Evolutionary conservation across 768 basidiomycete species (phyloP).

Genomic region (Phaeolepiota aurea): DNA sequence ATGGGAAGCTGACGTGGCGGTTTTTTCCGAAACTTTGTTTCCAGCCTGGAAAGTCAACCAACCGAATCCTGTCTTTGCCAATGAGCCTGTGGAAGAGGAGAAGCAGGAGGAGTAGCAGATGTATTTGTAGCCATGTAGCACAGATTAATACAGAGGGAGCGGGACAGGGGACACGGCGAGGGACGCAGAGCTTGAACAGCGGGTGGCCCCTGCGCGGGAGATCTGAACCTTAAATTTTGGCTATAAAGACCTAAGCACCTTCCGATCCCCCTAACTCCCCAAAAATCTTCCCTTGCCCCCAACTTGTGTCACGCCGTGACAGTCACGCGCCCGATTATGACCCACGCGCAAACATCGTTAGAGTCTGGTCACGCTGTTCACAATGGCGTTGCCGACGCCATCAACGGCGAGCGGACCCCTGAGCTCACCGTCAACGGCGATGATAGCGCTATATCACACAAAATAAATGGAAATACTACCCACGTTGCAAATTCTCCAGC

Average conservation of each 20-base stretch:
- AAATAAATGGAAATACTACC: conserved; percentile 20
- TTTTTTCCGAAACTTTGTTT: conserved; percentile 42
- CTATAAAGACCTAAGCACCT: conserved; percentile 76
- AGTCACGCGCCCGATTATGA: conserved; percentile 67
- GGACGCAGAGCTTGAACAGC: conserved; percentile 9
- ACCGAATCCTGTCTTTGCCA: conserved; percentile 78
- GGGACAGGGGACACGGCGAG: conserved; percentile 22
- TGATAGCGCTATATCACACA: conserved; percentile 23
- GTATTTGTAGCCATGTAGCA: conserved; percentile 8
- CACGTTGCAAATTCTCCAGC: conserved; percentile 28
- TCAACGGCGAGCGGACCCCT: conserved; percentile 17
- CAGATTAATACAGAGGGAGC: conserved; percentile 13
- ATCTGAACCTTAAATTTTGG: conserved; percentile 79
- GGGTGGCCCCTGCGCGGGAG: conserved; percentile 70
- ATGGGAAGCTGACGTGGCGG: conserved; percentile 57
- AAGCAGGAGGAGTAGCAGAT: conserved; percentile 30
- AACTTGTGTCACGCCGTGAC: conserved; percentile 57
- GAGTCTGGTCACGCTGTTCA: conserved; percentile 26
- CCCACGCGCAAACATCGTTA: conserved; percentile 34
- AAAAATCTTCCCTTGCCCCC: conserved; percentile 60
- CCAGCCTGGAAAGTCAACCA: conserved; percentile 84
- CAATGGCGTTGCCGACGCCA: conserved; percentile 31
- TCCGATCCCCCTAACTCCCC: conserved; percentile 66
- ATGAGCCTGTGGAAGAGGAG: conserved; percentile 52
- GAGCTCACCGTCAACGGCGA: conserved; percentile 29